phyloP scores from a whole-genome alignment of 2,329 filamentous ascomycete genomes.

The Whalleya microplaca region DNA sequence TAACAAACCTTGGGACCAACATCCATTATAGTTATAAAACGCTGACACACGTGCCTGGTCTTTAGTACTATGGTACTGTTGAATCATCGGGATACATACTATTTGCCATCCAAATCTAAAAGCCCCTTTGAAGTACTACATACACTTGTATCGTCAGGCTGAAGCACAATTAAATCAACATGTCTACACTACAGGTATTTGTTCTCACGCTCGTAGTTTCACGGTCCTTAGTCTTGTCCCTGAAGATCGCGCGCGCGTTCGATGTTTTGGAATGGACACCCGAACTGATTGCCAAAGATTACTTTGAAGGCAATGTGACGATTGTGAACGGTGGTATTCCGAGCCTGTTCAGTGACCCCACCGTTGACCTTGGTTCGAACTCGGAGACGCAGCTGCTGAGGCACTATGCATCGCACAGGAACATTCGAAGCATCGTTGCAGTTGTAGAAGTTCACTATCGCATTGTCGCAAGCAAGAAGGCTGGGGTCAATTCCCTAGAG shows the following conservation, averaged over 20 bases:
- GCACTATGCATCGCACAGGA: constrained; percentile 36
- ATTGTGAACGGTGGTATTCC: constrained; percentile 39
- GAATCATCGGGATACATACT: no score
- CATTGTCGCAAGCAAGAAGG: constrained; percentile 35
- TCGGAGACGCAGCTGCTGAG: constrained; percentile 41
- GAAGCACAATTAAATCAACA: no score
- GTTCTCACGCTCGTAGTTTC: background rate
- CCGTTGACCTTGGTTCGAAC: constrained; percentile 39
- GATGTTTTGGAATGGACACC: constrained; percentile 30
- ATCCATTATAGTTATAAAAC: no score
- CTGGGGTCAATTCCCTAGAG: constrained; percentile 30
- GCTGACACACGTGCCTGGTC: no score
- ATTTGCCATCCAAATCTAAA: no score
- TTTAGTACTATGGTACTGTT: no score
- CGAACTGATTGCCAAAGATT: constrained; percentile 28
- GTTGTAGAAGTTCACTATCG: constrained; percentile 40
- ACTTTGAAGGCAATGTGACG: constrained; percentile 20
- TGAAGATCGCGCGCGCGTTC: constrained; percentile 28
- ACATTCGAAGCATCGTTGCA: constrained; percentile 38
- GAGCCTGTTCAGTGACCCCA: constrained; percentile 31
- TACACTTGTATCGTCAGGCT: no score
- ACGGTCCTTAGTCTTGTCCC: constrained; percentile 1
- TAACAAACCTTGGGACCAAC: no score
- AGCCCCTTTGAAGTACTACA: no score
- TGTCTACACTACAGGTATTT: no score